Base-by-base conservation (phyloP, 306 rosid species). In the Acacia melanoxylon region DNA sequence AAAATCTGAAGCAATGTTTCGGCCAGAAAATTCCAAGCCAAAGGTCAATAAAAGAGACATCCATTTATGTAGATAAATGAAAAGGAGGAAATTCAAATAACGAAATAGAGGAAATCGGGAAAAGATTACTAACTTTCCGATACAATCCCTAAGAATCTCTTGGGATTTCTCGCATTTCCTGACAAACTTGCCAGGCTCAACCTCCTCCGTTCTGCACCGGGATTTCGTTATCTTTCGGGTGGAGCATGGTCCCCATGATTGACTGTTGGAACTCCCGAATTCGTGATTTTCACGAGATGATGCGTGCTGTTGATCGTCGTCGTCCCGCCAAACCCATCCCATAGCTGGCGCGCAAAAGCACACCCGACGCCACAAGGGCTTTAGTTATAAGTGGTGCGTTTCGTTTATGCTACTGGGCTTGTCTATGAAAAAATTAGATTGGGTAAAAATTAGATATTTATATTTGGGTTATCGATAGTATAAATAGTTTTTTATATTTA, bases 121-220 rank as follows among this genome's bases (percentile, higher is more conserved):
- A 2, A 33, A 44, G 25, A 16, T 54, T 5, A 10, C 82, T 70
- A 78, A 91, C 98, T 83, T 86, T 66, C 97, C 98, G 33, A 85
- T 54, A 83, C 94, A 91, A 73, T 88, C 90, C 83, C 83, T 80
- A 70, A 95, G 88, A 82, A 90, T 52, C 91, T 95, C 86, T 80
- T 93, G 94, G 24, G 95, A 88, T 87, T 88, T 93, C 86, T 93
- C 88, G 86, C 99, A 95, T 83, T 91, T 95, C 31, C 90, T 73
- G 68, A 95, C 6, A 80, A 95, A 91, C 85, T 91, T 92, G 67
- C 97, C 96, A 6, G 95, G 89, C 86, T 89, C 91, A n/a, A 89
- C 95, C 90, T 91, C 95, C 85, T 91, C 92, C 13, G 93, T 93
- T 77, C 56, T 86, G 92, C 98, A 95, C 84, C 86, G 93, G 31